A percentile compares a stretch with the other conserved stretches of the same genome.
Evolutionary conservation across 75 land plant genomes (phyloP).

Genomic region (Pseudotsuga menziesii): DNA sequence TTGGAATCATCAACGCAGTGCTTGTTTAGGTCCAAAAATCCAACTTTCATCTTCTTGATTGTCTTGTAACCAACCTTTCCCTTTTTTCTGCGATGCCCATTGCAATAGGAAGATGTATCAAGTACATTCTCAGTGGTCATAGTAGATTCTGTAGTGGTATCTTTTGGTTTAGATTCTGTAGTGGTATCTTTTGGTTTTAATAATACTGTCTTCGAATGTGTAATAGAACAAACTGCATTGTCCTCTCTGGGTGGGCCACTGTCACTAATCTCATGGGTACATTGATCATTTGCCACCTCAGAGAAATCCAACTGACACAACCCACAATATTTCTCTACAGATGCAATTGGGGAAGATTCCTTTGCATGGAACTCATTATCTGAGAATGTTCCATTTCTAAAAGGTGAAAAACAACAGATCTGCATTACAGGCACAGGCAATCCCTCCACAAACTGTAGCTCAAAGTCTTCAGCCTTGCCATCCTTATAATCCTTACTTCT

Average conservation of each 20-base stretch:
- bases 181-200: not conserved
- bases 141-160: not conserved
- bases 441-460: conserved; percentile 14
- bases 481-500: not conserved
- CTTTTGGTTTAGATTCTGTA: not conserved
- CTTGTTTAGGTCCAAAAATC: not conserved
- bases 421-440: conserved; percentile 35
- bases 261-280: not conserved
- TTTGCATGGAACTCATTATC: not conserved
- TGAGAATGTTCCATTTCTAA: not conserved
- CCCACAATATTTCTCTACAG: not conserved
- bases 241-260: not conserved
- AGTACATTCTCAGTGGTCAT: not conserved
- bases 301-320: not conserved
- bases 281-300: not conserved
- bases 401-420: conserved; percentile 2
- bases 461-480: conserved; percentile 6
- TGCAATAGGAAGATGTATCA: not conserved
- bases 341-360: not conserved
- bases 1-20: not conserved
- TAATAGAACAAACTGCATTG: not conserved
- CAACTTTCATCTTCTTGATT: not conserved
- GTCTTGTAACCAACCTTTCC: not conserved
- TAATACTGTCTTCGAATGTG: not conserved
- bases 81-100: not conserved